A percentile compares a stretch with the other conserved stretches of the same genome.
These are phyloP conservation scores for Solanum chmielewskii DNA, from an alignment of 257 asterid genomes.

Conservation along the genomic window DNA sequence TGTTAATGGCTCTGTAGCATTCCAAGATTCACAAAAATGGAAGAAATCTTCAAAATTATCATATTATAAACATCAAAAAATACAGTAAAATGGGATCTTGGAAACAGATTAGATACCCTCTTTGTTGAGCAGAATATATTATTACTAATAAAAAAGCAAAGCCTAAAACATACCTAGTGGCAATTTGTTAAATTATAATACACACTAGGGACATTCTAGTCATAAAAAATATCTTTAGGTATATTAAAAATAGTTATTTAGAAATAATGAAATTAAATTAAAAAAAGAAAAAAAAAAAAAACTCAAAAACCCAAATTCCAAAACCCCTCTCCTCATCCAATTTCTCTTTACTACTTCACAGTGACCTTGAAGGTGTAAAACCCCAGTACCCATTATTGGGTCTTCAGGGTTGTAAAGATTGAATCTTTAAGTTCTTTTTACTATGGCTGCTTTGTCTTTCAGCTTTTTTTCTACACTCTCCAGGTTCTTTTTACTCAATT, in stretches of 20 bases:
- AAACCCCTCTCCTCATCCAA: conserved; percentile 8
- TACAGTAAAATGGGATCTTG: neutral
- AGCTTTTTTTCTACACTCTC: conserved; percentile 46
- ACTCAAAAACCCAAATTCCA: neutral
- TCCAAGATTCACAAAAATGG: neutral
- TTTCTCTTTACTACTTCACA: neutral
- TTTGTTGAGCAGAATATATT: neutral
- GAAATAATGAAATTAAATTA: neutral
- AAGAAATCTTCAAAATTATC: conserved; percentile 1
- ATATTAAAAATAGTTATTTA: neutral
- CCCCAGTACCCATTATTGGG: neutral
- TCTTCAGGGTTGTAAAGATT: neutral
- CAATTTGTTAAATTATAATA: neutral
- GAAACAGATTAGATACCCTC: neutral
- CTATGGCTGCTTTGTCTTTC: conserved; percentile 61
- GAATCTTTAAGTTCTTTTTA: conserved; percentile 23
- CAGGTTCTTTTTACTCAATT: conserved; percentile 46
- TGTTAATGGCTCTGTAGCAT: neutral
- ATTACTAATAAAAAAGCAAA: neutral
- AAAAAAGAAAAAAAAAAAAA: neutral
- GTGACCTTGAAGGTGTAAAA: neutral
- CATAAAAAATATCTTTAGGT: neutral
- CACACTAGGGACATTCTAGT: conserved; percentile 11
- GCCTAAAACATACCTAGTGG: conserved; percentile 4
- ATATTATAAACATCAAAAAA: neutral